Conservation (phyloP, 371 early-diverging fungal species). For the Batrachochytrium dendrobatidis region DNA sequence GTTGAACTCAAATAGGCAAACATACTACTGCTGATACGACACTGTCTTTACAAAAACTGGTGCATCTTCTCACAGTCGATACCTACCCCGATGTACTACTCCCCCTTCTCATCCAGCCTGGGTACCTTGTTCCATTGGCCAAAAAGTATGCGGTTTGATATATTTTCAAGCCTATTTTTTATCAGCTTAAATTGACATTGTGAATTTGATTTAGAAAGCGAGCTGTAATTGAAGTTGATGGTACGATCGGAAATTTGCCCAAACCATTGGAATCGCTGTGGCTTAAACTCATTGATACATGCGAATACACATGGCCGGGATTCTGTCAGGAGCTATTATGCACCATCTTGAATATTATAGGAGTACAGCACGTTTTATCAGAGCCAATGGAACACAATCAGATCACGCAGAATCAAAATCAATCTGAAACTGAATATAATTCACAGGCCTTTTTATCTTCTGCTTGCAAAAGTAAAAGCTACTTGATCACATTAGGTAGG, state of each 20-base stretch:
- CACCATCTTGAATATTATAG: constrained; percentile 13
- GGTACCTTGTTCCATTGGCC: constrained; percentile 21
- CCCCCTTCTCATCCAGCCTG: constrained; percentile 19
- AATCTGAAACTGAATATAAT: background rate
- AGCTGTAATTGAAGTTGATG: background rate
- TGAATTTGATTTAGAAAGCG: background rate
- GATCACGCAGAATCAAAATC: constrained; percentile 3
- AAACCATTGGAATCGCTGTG: constrained; percentile 11
- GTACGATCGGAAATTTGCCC: constrained; percentile 6
- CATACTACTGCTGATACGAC: no score
- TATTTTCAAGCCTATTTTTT: background rate
- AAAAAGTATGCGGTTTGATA: constrained; percentile 11
- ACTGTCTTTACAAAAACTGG: no score
- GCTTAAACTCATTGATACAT: constrained; percentile 12
- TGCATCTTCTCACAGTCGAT: constrained; percentile 15
- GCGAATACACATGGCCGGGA: constrained; percentile 23
- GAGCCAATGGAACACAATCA: no score
- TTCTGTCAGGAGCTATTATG: constrained; percentile 23
- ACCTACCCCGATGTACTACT: constrained; percentile 25
- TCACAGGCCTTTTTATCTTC: no score
- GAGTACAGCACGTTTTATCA: no score
- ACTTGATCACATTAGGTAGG: constrained; percentile 8
- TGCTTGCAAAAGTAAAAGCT: background rate
- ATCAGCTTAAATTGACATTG: background rate
- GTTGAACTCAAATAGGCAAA: no score